Base-by-base conservation (phyloP, 2,329 filamentous ascomycete species). In the Gaeumannomyces sp. region DNA sequence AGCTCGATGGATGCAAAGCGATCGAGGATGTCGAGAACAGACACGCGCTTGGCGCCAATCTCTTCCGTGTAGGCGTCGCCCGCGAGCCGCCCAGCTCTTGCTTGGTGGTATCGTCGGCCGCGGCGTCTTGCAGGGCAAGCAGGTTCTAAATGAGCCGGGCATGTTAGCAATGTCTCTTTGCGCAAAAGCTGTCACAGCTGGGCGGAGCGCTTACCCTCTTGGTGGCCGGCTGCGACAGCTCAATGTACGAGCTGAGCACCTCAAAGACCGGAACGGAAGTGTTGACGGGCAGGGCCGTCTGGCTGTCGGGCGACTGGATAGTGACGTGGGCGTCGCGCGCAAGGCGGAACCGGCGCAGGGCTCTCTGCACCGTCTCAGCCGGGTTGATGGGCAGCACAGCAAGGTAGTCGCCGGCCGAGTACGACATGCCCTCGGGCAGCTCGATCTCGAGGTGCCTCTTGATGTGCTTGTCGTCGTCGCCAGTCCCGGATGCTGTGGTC, bases 341-440 rank as follows among this genome's bases (percentile, higher is more conserved):
- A 1, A 93, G 76, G 1, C 81, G 76, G 72, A 92, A 93, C 25
- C 83, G 79, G 22, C 81, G 79, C 72, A 92, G 83, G 0, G 85
- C 88, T 13, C 89, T 81, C 10, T 81, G 80, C 1, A 93, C 84
- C 4, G 81, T 85, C 31, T 81, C 77, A 59, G 80, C 80, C 1
- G 85, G 86, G 72, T 93, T 93, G 33, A 90, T 77, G 0, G 91
- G 90, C 1, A 92, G 77, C 4, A 92, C 79, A 0, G 89, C 89
- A 0, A 93, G 81, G 71, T 94, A 93, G 72, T 93, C 91, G 13
- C 90, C 91, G 4, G 88, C 83, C 50, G 83, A 81, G 75, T 93
- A 94, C 0, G 80, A 81, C 80, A 86, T 82, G 64, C 83, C 84
- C 0, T 81, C 83, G 0, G 90, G 90, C 1, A 93, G 79, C 66